These are phyloP conservation scores for Pistacia atlantica DNA, from an alignment of 345 rosid species.

Conservation along the genomic window DNA sequence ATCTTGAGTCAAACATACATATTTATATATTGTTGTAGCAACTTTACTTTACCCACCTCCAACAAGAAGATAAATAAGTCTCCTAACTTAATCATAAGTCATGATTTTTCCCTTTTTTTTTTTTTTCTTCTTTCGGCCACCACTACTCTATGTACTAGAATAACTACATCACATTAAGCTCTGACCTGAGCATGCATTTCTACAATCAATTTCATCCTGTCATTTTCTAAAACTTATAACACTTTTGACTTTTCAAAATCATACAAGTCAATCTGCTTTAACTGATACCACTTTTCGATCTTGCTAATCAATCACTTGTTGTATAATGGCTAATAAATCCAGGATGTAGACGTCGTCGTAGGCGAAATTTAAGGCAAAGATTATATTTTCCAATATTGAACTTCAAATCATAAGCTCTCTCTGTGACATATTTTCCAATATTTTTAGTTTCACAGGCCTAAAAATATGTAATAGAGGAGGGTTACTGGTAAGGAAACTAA, in stretches of 20 bases:
- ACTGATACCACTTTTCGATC: background rate
- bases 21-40: background rate
- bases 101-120: slow-evolving; percentile 19
- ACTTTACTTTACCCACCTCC: slow-evolving; percentile 30
- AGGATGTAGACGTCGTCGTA: background rate
- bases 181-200: background rate
- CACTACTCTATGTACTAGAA: slow-evolving; percentile 33
- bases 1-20: slow-evolving; percentile 25
- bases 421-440: background rate
- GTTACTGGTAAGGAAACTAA: slow-evolving; percentile 76
- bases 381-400: background rate
- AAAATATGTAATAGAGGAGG: slow-evolving; percentile 61
- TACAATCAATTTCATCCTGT: background rate
- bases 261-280: slow-evolving; percentile 8
- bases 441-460: slow-evolving; percentile 45
- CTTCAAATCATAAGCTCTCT: slow-evolving; percentile 1
- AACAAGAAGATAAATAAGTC: slow-evolving; percentile 19
- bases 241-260: slow-evolving; percentile 11
- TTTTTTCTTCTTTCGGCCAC: slow-evolving; percentile 34
- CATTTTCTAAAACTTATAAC: slow-evolving; percentile 8
- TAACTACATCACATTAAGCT: background rate
- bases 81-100: slow-evolving; percentile 36
- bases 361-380: background rate
- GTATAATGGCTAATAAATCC: background rate
- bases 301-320: slow-evolving; percentile 10